Percentiles rank a stretch among this genome's conserved stretches.
Conservation (phyloP, 768 basidiomycete genomes). For the Lactarius sanguifluus region DNA sequence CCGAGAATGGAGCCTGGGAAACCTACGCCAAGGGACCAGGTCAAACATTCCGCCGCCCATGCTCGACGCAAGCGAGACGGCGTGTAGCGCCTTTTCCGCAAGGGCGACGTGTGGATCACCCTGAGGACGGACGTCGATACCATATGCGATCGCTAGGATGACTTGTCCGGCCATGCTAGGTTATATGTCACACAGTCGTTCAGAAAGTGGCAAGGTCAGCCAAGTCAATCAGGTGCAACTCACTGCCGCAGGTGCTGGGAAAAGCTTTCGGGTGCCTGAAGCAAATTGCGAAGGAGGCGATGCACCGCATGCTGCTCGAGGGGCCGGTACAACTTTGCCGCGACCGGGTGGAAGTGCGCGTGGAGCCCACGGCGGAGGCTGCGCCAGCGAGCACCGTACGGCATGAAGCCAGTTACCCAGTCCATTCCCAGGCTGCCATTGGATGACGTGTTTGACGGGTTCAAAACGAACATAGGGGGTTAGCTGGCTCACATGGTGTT, state of each 20-base stretch:
- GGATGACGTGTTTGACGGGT: not conserved
- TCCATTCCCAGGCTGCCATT: slow-evolving; percentile 31
- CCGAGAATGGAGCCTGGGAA: not conserved
- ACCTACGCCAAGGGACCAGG: slow-evolving; percentile 24
- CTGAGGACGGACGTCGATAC: slow-evolving; percentile 21
- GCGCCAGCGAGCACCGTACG: slow-evolving; percentile 8
- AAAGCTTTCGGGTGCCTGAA: slow-evolving; percentile 8
- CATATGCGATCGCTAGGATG: slow-evolving; percentile 27
- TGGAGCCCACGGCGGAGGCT: not conserved
- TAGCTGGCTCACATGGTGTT: not conserved
- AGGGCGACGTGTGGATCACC: slow-evolving; percentile 23
- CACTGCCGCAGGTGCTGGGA: slow-evolving; percentile 6
- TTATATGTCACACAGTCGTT: not conserved
- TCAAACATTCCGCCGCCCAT: slow-evolving; percentile 27
- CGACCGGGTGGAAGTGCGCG: slow-evolving; percentile 5
- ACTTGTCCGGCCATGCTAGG: slow-evolving; percentile 9
- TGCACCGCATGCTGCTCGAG: not conserved
- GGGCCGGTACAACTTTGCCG: not conserved
- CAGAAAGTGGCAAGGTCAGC: not conserved
- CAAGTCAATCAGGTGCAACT: not conserved
- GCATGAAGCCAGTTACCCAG: not conserved
- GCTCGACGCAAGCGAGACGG: slow-evolving; percentile 23
- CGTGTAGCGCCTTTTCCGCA: slow-evolving; percentile 23
- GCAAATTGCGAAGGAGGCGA: slow-evolving; percentile 6
- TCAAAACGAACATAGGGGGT: not conserved